Evolutionary conservation across 495 filamentous ascomycete species (phyloP), one percentile per base, ranked within the genome.

Genomic region (Penicillium atrosanguineum): DNA sequence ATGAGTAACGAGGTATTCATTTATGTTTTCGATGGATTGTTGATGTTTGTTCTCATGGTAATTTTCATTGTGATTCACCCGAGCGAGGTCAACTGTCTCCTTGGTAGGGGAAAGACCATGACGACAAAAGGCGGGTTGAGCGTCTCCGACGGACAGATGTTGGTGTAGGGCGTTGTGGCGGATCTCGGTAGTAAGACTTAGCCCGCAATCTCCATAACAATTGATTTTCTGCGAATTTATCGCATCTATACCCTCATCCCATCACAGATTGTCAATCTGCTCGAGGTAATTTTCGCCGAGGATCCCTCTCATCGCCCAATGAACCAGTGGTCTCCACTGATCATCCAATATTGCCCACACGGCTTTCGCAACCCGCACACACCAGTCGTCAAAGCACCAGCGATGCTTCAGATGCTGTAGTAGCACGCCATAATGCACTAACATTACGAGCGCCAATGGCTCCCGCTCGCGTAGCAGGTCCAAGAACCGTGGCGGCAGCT

Each of bases 1-100:
- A 56, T 87, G 53, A 59, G 50, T n/a, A 75, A 80, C 40, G 85
- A 88, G 67, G 75, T 73, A 57, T 80, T 79, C 52, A 63, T 87
- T 48, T 88, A 86, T 65, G 59, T 85, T 11, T 87, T 87, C 53
- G 86, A 88, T 62, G 69, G 73, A 23, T 44, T 75, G 34, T 60
- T 83, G 46, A 87, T 88, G 84, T 61, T 79, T 18, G 12, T 61
- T 2, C 77, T 80, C 21, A 76, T 82, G 69, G 63, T 77, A 0
- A 56, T 82, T 15, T 83, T 86, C 57, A 72, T 72, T 43, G 50
- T 68, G 3, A 43, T 62, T 39, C 63, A 72, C 43, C 63, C 68
- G 16, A 64, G 61, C 26, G 64, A 68, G 50, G 50, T 72, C 6
- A 66, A 63, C 9, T 57, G 53, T 42, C 52, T 67, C 20, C 37